Conservation (phyloP, 306 rosid genomes). For the Albizia julibrissin region DNA sequence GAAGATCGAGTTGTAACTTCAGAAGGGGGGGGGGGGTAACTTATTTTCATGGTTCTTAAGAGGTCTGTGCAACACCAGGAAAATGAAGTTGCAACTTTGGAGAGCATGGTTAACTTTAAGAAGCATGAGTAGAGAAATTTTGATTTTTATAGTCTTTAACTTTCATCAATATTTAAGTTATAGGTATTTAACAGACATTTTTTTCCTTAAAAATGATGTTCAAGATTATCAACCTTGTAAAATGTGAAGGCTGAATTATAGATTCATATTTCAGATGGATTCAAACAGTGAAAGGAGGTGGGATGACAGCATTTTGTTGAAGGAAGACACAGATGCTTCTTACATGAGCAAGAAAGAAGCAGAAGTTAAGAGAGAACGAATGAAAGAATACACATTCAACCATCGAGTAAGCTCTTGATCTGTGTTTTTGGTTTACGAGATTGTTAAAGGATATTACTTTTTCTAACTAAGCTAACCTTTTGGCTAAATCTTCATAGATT, state of each 20-base stretch:
- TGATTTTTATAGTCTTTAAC: neutral
- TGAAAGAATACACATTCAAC: slow-evolving; percentile 61
- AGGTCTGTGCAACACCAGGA: neutral
- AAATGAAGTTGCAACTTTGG: neutral
- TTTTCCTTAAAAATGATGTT: neutral
- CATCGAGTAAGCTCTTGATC: slow-evolving; percentile 66
- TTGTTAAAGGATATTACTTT: neutral
- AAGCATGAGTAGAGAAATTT: neutral
- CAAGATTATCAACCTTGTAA: neutral
- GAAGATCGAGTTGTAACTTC: neutral
- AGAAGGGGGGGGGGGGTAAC: neutral
- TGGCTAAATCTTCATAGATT: neutral
- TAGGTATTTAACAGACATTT: neutral
- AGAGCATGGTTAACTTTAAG: neutral
- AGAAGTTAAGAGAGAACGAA: slow-evolving; percentile 63
- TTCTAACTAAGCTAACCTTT: neutral
- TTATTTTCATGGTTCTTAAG: neutral
- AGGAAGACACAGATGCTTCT: slow-evolving; percentile 63
- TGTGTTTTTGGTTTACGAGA: neutral
- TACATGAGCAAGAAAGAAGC: slow-evolving; percentile 71
- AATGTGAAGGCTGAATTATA: neutral
- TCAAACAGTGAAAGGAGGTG: slow-evolving; percentile 68
- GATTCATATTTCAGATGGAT: slow-evolving; percentile 65
- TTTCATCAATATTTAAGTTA: neutral
- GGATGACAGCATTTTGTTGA: slow-evolving; percentile 70